Percentiles rank a stretch among this genome's conserved stretches.
These are phyloP conservation scores for Lignosus rhinocerotis DNA, from an alignment of 1,284 basidiomycete species.

Conservation along the genomic window DNA sequence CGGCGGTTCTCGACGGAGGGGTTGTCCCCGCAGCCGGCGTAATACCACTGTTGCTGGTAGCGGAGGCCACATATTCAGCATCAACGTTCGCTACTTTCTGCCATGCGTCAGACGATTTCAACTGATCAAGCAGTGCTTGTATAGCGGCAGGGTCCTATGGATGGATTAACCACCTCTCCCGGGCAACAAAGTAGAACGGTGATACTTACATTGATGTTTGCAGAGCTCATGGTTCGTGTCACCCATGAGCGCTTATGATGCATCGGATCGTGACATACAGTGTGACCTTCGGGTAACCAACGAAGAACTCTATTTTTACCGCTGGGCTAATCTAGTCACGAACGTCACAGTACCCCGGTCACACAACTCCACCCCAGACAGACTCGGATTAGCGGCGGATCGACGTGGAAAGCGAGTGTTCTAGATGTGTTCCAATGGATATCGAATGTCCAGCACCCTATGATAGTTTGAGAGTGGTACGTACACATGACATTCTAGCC, in stretches of 20 bases:
- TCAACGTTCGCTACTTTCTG: conserved; percentile 43
- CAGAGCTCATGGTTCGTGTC: conserved; percentile 29
- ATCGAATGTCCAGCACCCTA: neutral
- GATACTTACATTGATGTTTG: conserved; percentile 38
- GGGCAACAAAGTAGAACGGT: neutral
- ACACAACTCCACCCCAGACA: neutral
- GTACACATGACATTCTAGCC: conserved; percentile 10
- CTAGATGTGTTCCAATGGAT: too few species aligned
- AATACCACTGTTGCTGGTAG: neutral
- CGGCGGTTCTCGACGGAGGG: neutral
- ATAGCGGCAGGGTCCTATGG: conserved; percentile 60
- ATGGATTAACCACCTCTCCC: conserved; percentile 1
- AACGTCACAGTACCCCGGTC: neutral
- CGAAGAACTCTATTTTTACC: neutral
- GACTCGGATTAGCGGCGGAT: neutral
- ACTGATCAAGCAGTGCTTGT: conserved; percentile 63
- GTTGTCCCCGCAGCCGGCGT: conserved; percentile 12
- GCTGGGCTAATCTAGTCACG: neutral
- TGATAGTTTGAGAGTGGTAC: conserved; percentile 4
- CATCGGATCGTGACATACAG: conserved; percentile 1
- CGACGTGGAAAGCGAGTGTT: neutral
- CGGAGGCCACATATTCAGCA: neutral
- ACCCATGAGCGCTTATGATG: conserved; percentile 6
- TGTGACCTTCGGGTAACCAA: conserved; percentile 1
- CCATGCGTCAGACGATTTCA: conserved; percentile 67